Evolutionary conservation across 1,284 basidiomycete species (phyloP).

Genomic region (Boletus semigastroideus): DNA sequence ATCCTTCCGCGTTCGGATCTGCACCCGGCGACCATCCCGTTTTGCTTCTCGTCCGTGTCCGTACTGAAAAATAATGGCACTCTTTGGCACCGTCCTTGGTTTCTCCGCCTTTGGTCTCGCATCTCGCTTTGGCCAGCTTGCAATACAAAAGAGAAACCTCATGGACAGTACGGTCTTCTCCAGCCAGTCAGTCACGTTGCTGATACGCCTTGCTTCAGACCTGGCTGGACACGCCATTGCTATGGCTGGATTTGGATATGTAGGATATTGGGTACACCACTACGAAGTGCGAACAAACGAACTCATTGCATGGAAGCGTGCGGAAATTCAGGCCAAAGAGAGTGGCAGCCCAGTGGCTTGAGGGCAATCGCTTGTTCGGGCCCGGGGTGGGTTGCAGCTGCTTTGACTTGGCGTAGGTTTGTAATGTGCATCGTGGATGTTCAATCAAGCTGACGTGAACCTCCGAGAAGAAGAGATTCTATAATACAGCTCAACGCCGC

Average conservation of each 20-base stretch:
- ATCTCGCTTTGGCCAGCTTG: conserved; percentile 77
- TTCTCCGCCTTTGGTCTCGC: conserved; percentile 79
- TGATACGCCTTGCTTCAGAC: conserved; percentile 42
- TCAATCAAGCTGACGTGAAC: conserved; percentile 11
- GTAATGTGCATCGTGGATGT: conserved; percentile 11
- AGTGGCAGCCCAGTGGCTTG: conserved; percentile 15
- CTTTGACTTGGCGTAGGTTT: conserved; percentile 19
- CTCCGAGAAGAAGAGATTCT: conserved; percentile 7
- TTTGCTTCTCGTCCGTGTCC: neutral
- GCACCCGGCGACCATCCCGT: conserved; percentile 4
- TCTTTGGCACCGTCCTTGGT: conserved; percentile 72
- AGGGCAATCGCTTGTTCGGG: conserved; percentile 7
- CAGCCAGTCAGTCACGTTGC: neutral
- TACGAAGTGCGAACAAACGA: conserved; percentile 62
- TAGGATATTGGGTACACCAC: conserved; percentile 66
- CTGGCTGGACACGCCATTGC: conserved; percentile 61
- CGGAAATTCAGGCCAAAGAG: conserved; percentile 46
- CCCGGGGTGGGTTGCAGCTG: neutral
- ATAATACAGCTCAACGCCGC: conserved; percentile 8
- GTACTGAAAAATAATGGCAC: conserved; percentile 60
- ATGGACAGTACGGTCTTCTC: conserved; percentile 57
- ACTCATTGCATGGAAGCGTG: conserved; percentile 60
- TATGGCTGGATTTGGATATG: conserved; percentile 66
- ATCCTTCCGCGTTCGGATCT: conserved; percentile 12
- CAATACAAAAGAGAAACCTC: conserved; percentile 70